Base-by-base conservation (phyloP, 2,329 filamentous ascomycete species). In the Akanthomyces lecanii region DNA sequence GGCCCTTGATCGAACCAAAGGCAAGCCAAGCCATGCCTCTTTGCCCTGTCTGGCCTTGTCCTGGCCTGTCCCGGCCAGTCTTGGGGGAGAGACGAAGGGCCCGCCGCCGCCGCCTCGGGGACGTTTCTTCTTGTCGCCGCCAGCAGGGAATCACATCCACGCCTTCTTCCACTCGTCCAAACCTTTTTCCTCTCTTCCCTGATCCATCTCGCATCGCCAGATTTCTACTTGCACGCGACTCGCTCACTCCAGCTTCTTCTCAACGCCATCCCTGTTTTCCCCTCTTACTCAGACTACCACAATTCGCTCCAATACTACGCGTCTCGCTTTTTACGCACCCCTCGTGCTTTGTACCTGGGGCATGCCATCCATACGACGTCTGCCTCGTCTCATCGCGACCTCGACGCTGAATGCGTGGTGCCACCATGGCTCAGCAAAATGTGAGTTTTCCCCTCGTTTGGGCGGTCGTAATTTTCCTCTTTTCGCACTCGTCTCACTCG, bases 371-470 rank as follows among this genome's bases (percentile, higher is more conserved):
- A 66, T 64, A 67, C 65, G 65, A 61, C 51, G 47, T 63, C 66
- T 66, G 69, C 70, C 67, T 72, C 71, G 71, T 71, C 71, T 72
- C 69, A 42, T 55, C 44, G 67, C 71, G 67, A 69, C 68, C 70
- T 65, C 71, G 69, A 70, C 71, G 73, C 71, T 76, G 70, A 61
- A 64, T 53, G 69, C 71, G 68, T 69, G 67, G 64, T 71, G 71
- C 68, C 71, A 71, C 68, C 71, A 77, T 77, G 75, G 75, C 75
- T 67, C 75, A 76, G 69, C 73, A 73, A 70, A 75, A 70, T 74
- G 75, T 77, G 65, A 71, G 74, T 68, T 57, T 58, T 40, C 10
- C 21, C 57, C 53, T 36, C 54, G 18, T 52, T 7, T 21, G 12
- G 18, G 25, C 28, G 12, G 40, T 47, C 47, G 23, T 54, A 23